Evolutionary conservation across 2,329 filamentous ascomycete genomes (phyloP).

Genomic region (Exophiala dermatitidis): DNA sequence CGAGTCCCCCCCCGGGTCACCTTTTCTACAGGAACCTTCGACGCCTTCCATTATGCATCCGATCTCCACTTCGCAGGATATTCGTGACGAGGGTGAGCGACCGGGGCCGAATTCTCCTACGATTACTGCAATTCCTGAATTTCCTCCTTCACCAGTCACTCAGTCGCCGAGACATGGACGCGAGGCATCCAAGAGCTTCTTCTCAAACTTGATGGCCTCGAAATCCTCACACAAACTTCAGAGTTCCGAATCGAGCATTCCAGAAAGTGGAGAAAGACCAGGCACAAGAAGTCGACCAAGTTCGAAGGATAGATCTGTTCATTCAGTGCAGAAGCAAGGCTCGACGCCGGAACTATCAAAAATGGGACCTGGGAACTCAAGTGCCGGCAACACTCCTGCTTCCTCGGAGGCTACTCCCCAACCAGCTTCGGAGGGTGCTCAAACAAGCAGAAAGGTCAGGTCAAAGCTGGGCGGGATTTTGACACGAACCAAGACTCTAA

Average conservation of each 20-base stretch:
- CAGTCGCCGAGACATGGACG: conserved; percentile 37
- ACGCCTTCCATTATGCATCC: conserved; percentile 16
- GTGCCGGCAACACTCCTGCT: conserved; percentile 5
- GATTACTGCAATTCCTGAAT: conserved; percentile 41
- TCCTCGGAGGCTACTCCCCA: conserved; percentile 3
- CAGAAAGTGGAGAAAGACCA: conserved; percentile 28
- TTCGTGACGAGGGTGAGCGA: conserved; percentile 6
- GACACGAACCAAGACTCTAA: conserved; percentile 40
- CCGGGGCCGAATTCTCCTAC: conserved; percentile 34
- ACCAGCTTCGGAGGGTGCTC: conserved; percentile 2
- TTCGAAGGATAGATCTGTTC: conserved; percentile 38
- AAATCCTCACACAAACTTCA: conserved; percentile 40
- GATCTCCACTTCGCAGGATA: conserved; percentile 8
- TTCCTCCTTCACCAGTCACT: conserved; percentile 35
- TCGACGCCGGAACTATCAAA: conserved; percentile 39
- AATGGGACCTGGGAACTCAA: conserved; percentile 21
- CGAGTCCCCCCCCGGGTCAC: conserved; percentile 19
- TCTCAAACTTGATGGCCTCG: conserved; percentile 42
- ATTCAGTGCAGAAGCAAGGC: conserved; percentile 34
- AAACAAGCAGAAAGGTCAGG: conserved; percentile 36
- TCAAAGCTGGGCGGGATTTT: conserved; percentile 41
- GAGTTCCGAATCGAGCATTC: conserved; percentile 35
- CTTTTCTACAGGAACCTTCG: conserved; percentile 13
- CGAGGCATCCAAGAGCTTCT: conserved; percentile 42
- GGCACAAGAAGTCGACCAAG: conserved; percentile 35